Evolutionary conservation across 2,329 filamentous ascomycete genomes (phyloP).

Genomic region (Colletotrichum abscissum): DNA sequence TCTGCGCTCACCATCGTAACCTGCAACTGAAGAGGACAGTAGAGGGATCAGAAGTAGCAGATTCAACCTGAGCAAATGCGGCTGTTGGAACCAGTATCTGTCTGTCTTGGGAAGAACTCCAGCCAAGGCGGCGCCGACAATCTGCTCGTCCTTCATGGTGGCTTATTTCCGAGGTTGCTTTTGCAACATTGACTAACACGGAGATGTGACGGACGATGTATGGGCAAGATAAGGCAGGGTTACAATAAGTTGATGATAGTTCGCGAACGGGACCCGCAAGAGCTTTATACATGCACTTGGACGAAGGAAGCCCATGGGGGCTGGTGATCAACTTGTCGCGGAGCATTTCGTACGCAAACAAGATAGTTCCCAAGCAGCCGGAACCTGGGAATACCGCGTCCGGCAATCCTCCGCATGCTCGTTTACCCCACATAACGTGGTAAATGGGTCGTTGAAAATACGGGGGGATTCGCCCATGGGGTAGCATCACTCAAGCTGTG

Average conservation of each 20-base stretch:
- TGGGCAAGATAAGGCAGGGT: neutral
- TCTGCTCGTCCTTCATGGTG: conserved; percentile 34
- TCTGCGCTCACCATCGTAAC: conserved; percentile 20
- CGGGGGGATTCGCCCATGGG: conserved; percentile 22
- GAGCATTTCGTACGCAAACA: neutral
- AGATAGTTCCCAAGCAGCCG: conserved; percentile 4
- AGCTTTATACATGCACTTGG: conserved; percentile 16
- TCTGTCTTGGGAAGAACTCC: conserved; percentile 51
- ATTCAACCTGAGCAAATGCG: conserved; percentile 57
- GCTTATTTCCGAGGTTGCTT: conserved; percentile 9
- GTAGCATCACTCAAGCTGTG: conserved; percentile 24
- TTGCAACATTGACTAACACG: neutral
- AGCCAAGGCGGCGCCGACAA: conserved; percentile 43
- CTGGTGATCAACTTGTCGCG: neutral
- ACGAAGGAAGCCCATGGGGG: neutral
- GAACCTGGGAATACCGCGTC: conserved; percentile 2
- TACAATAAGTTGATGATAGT: neutral
- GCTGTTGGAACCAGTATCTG: conserved; percentile 54
- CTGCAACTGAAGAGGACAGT: conserved; percentile 27
- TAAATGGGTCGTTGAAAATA: conserved; percentile 14
- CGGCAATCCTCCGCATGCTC: conserved; percentile 15
- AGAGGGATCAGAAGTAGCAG: conserved; percentile 54
- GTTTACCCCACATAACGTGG: conserved; percentile 25
- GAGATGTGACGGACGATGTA: neutral
- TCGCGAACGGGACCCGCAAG: neutral